These are phyloP conservation scores for Allium fistulosum DNA, from an alignment of 106 monocot species.

Conservation along the genomic window DNA sequence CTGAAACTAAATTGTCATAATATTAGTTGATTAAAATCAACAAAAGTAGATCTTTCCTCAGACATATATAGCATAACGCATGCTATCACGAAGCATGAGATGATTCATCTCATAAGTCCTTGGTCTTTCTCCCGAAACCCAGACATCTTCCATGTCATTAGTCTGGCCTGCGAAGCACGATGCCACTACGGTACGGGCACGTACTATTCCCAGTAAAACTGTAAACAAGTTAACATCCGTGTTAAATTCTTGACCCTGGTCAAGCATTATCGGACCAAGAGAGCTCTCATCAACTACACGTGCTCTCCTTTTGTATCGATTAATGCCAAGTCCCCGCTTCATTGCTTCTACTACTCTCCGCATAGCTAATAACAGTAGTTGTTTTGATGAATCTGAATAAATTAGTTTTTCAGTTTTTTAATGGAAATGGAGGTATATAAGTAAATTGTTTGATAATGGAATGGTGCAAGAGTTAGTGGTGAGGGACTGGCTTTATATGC, in stretches of 20 bases:
- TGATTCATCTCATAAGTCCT: slow-evolving; percentile 20
- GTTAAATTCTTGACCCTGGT: background rate
- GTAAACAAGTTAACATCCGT: too few species aligned
- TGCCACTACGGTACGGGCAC: background rate
- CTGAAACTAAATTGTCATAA: too few species aligned
- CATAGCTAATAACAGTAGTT: slow-evolving; percentile 3
- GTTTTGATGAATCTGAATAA: slow-evolving; percentile 1
- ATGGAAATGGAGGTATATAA: background rate
- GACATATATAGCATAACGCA: slow-evolving; percentile 32
- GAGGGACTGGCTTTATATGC: slow-evolving; percentile 11
- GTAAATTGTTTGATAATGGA: slow-evolving; percentile 4
- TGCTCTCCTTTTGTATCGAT: slow-evolving; percentile 13
- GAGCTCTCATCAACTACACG: slow-evolving; percentile 20
- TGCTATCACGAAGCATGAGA: slow-evolving; percentile 34
- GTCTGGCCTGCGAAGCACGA: slow-evolving; percentile 8
- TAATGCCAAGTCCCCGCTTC: slow-evolving; percentile 6
- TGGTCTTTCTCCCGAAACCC: slow-evolving; percentile 10
- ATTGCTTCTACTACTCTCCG: slow-evolving; percentile 7
- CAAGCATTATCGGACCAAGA: background rate
- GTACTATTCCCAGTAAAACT: background rate
- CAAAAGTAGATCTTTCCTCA: background rate
- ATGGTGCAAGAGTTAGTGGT: slow-evolving; percentile 14
- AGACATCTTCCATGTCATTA: background rate
- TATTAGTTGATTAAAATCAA: too few species aligned
- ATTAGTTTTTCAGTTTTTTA: background rate